These are phyloP conservation scores for Peronospora belbahrii DNA, from an alignment of 352 stramenopile genomes.

Conservation along the genomic window DNA sequence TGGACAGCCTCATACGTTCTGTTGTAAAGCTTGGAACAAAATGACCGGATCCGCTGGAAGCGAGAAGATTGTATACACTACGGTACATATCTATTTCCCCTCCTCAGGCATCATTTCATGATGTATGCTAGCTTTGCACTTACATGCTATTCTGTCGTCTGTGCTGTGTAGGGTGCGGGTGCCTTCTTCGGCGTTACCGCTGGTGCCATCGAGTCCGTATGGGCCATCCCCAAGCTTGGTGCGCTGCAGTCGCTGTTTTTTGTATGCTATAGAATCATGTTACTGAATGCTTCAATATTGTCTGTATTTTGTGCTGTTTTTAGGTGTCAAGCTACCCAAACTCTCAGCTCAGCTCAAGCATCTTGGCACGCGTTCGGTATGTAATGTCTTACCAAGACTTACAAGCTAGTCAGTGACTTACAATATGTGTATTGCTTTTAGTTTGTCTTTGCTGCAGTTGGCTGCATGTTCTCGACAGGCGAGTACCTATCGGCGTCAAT, in stretches of 20 bases:
- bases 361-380: slow-evolving; percentile 65
- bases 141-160: background rate
- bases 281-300: background rate
- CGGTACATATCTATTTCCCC: slow-evolving; percentile 25
- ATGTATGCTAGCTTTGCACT: background rate
- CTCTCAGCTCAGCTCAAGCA: slow-evolving; percentile 75
- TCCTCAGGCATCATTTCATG: background rate
- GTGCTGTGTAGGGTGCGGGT: slow-evolving; percentile 42
- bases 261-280: background rate
- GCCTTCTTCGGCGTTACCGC: slow-evolving; percentile 69
- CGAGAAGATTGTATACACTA: slow-evolving; percentile 75
- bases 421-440: slow-evolving; percentile 15
- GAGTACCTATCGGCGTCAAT: slow-evolving; percentile 59
- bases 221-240: slow-evolving; percentile 84
- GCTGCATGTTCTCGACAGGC: slow-evolving; percentile 53
- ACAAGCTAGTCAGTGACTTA: background rate
- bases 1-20: slow-evolving; percentile 13
- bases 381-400: background rate
- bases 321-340: slow-evolving; percentile 75
- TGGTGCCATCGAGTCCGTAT: slow-evolving; percentile 79
- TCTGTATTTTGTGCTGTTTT: background rate
- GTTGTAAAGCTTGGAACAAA: slow-evolving; percentile 18
- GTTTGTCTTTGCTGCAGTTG: slow-evolving; percentile 67
- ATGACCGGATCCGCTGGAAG: slow-evolving; percentile 59
- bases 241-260: slow-evolving; percentile 1